Evolutionary conservation across 305 asterid species (phyloP).

Genomic region (Striga hermonthica): DNA sequence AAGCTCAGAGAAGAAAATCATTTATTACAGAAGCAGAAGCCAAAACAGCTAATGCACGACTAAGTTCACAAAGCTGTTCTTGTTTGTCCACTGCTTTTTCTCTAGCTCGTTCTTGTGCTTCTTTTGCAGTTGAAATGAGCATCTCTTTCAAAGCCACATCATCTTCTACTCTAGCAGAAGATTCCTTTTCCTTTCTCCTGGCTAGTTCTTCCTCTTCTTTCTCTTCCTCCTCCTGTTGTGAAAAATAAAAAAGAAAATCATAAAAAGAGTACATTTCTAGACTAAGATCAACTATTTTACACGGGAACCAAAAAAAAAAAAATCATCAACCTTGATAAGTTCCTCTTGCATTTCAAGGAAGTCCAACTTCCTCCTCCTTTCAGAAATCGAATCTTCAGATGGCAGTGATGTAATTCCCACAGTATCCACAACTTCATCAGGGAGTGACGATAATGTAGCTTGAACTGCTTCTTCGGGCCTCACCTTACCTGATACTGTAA

Average conservation of each 20-base stretch:
- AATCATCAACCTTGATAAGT: slow-evolving; percentile 66
- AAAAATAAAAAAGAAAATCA: slow-evolving; percentile 23
- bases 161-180: slow-evolving; percentile 41
- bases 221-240: slow-evolving; percentile 73
- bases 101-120: slow-evolving; percentile 74
- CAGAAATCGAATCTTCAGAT: slow-evolving; percentile 78
- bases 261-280: slow-evolving; percentile 22
- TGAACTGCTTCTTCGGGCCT: slow-evolving; percentile 76
- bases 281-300: slow-evolving; percentile 20
- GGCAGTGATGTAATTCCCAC: slow-evolving; percentile 73
- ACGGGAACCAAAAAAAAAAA: slow-evolving; percentile 23
- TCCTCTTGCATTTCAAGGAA: slow-evolving; percentile 88
- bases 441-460: slow-evolving; percentile 79
- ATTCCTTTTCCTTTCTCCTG: slow-evolving; percentile 45
- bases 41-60: slow-evolving; percentile 75
- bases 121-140: slow-evolving; percentile 54
- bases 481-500: slow-evolving; percentile 69
- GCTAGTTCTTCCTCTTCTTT: slow-evolving; percentile 52
- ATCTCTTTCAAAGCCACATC: slow-evolving; percentile 74
- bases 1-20: slow-evolving; percentile 28
- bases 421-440: slow-evolving; percentile 87
- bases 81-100: slow-evolving; percentile 69
- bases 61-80: slow-evolving; percentile 80
- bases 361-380: slow-evolving; percentile 81
- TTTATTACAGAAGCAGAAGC: slow-evolving; percentile 76